Base-by-base conservation (phyloP, 208 protist genomes). In the Leishmania gerbilli region DNA sequence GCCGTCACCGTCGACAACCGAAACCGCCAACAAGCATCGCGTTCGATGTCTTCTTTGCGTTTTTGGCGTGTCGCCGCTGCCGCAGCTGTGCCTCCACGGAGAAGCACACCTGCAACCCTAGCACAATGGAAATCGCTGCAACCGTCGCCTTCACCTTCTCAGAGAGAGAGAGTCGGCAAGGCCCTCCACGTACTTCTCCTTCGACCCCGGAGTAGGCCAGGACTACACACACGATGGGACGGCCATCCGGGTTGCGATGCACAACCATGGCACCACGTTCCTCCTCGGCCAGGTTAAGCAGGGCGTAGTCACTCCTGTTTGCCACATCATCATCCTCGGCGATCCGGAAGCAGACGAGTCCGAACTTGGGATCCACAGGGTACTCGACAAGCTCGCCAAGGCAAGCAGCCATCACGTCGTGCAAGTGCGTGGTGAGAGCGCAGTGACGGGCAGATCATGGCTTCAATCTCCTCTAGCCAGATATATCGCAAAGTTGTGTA, bases 401-500 rank as follows among this genome's bases (percentile, higher is more conserved):
- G 45, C 78, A 40, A n/a, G 53, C 15, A 31, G 49, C 72, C 21
- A 88, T 75, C 6, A 84, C 42, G 4, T 80, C 79, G 74, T 87
- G 75, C 37, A 92, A 77, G 72, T 90, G 89, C 67, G 83, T 77
- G 55, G 89, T 87, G 19, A 89, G 83, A 15, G 69, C 40, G 71
- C 84, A 88, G 79, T 88, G 83, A n/a, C 82, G 81, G 15, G 40
- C 89, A 87, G 45, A 92, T 88, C 31, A 85, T 88, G 31, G 75
- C 71, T 42, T 89, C 89, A 27, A 96, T 82, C 62, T 89, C 91
- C 64, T 90, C 79, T 3, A 92, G 60, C 2, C 92, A 91, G 77
- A 91, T 93, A 71, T 78, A 86, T 17, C 82, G 79, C 74, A 96
- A 71, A 13, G 88, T 88, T 24, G 90, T 91, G 83, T 89, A 96